Conservation (phyloP, 371 early-diverging fungal species). For the Mortierella polycephala region DNA sequence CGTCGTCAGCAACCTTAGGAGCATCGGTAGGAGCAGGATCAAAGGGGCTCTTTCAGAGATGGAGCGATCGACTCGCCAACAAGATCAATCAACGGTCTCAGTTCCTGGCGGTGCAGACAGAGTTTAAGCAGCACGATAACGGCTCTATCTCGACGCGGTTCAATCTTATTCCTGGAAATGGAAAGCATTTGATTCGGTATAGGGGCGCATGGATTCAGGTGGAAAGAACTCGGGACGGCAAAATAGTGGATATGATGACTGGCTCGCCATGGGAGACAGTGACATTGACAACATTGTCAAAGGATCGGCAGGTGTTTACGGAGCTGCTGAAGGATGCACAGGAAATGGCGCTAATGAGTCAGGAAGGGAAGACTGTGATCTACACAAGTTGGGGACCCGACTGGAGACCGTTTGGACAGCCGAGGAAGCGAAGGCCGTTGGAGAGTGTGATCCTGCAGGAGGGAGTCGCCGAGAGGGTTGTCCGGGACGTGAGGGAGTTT, state of each 20-base stretch:
- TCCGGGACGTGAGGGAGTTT: conserved; percentile 89
- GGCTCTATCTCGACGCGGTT: conserved; percentile 88
- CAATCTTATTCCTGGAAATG: conserved; percentile 92
- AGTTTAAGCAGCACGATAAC: conserved; percentile 90
- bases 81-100: conserved; percentile 60
- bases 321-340: conserved; percentile 87
- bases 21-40: background rate
- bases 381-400: conserved; percentile 96
- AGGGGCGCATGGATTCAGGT: conserved; percentile 90
- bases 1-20: background rate
- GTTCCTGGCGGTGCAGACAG: conserved; percentile 90
- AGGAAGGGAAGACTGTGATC: conserved; percentile 95
- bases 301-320: conserved; percentile 81
- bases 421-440: conserved; percentile 85
- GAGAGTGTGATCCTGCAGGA: conserved; percentile 88
- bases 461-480: conserved; percentile 80
- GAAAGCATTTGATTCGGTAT: conserved; percentile 89
- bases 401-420: conserved; percentile 97
- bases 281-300: conserved; percentile 88
- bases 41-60: conserved; percentile 50
- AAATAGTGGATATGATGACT: conserved; percentile 90
- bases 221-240: conserved; percentile 83
- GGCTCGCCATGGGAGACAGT: conserved; percentile 96
- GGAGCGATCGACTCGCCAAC: conserved; percentile 51
- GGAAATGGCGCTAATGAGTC: conserved; percentile 81